Conservation (phyloP, 1,284 basidiomycete species). For the Boletus holoroseus region DNA sequence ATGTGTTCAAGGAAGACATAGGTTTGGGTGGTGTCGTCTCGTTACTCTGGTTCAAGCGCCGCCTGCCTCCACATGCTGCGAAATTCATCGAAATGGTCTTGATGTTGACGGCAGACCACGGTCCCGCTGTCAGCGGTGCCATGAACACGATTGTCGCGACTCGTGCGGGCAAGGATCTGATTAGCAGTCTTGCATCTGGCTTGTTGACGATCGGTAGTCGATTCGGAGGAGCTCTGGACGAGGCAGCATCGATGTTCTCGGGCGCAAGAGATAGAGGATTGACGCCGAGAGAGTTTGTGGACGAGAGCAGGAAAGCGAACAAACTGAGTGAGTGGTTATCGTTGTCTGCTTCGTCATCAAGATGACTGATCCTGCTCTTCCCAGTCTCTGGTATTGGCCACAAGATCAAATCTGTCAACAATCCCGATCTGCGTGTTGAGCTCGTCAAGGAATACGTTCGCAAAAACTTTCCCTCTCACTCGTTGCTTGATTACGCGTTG, state of each 20-base stretch:
- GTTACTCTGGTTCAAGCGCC: conserved; percentile 97
- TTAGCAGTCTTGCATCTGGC: conserved; percentile 94
- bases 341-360: not conserved
- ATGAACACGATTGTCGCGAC: conserved; percentile 99
- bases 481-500: conserved; percentile 94
- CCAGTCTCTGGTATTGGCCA: conserved; percentile 96
- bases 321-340: conserved; percentile 68
- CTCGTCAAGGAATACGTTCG: conserved; percentile 96
- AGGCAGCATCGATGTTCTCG: conserved; percentile 95
- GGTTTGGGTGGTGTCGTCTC: conserved; percentile 96
- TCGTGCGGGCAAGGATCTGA: conserved; percentile 97
- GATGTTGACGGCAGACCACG: conserved; percentile 98
- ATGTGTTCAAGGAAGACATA: conserved; percentile 97
- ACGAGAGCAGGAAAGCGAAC: conserved; percentile 92
- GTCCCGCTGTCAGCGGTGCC: conserved; percentile 93
- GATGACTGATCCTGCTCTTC: not conserved
- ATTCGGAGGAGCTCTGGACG: conserved; percentile 99
- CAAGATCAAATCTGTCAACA: conserved; percentile 99
- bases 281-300: conserved; percentile 96
- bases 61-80: conserved; percentile 77
- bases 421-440: conserved; percentile 95
- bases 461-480: conserved; percentile 94
- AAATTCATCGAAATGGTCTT: conserved; percentile 99
- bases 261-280: conserved; percentile 85
- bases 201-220: conserved; percentile 96